These are phyloP conservation scores for Juglanconis oblonga DNA, from an alignment of 2,329 filamentous ascomycete species.

Conservation along the genomic window DNA sequence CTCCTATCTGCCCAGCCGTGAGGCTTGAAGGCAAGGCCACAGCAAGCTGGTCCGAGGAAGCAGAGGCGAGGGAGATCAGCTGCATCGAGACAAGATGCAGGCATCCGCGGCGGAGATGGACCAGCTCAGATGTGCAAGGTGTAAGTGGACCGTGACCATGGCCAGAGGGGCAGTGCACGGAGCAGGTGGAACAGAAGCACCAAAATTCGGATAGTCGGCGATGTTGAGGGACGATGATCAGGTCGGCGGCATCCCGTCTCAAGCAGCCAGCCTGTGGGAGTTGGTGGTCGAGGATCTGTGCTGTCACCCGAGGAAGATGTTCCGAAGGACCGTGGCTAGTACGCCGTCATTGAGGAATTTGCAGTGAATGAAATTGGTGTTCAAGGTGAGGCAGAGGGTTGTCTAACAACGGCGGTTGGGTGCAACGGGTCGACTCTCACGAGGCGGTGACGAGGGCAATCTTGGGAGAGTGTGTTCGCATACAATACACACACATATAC, in stretches of 20 bases:
- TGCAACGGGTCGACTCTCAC: neutral
- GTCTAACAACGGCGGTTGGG: neutral
- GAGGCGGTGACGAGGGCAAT: neutral
- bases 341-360: neutral
- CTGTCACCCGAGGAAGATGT: neutral
- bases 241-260: neutral
- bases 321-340: neutral
- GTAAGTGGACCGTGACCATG: slow-evolving; percentile 5
- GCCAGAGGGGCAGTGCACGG: slow-evolving; percentile 5
- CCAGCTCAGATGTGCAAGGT: slow-evolving; percentile 5
- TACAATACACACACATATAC: neutral
- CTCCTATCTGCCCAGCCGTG: slow-evolving; percentile 5
- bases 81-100: slow-evolving; percentile 17
- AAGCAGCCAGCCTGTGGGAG: neutral
- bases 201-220: neutral
- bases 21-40: slow-evolving; percentile 10
- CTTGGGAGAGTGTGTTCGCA: neutral
- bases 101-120: slow-evolving; percentile 5
- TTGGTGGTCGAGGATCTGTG: neutral
- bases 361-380: neutral
- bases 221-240: slow-evolving; percentile 3
- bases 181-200: slow-evolving; percentile 1
- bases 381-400: neutral
- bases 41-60: slow-evolving; percentile 11
- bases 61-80: slow-evolving; percentile 6